A percentile compares a stretch with the other conserved stretches of the same genome.
Conservation (phyloP, 2,329 filamentous ascomycete genomes). For the Cercospora janseana region DNA sequence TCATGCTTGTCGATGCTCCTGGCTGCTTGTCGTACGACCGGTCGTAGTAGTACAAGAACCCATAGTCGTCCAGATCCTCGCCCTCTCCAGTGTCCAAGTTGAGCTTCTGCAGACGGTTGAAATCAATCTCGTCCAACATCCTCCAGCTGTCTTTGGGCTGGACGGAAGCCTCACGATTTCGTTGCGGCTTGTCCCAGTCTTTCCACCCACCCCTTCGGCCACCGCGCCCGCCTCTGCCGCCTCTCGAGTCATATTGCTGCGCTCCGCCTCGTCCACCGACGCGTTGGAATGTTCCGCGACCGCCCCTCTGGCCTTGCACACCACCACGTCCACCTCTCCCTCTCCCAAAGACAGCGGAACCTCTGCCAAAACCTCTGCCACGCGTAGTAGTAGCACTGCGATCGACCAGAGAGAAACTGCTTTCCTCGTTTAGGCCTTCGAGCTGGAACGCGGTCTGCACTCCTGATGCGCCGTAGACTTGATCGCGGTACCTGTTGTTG, state of each 20-base stretch:
- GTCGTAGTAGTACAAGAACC: constrained; percentile 98
- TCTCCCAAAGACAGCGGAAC: constrained; percentile 83
- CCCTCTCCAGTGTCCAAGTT: constrained; percentile 93
- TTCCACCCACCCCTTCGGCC: constrained; percentile 96
- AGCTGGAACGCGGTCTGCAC: constrained; percentile 76
- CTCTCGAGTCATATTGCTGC: constrained; percentile 68
- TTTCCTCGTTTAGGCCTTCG: constrained; percentile 83
- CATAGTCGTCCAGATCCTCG: constrained; percentile 92
- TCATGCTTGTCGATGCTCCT: constrained; percentile 78
- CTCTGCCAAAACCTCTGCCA: constrained; percentile 76
- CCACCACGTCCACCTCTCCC: constrained; percentile 70
- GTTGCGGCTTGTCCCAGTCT: constrained; percentile 96
- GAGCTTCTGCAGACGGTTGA: constrained; percentile 89
- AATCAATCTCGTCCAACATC: constrained; percentile 97
- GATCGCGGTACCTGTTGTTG: constrained; percentile 89
- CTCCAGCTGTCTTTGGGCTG: constrained; percentile 95
- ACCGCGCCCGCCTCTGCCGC: constrained; percentile 67
- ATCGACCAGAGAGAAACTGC: constrained; percentile 96
- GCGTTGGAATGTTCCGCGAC: constrained; percentile 71
- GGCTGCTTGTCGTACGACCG: constrained; percentile 90
- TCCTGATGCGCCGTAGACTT: constrained; percentile 91
- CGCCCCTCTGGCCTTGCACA: constrained; percentile 61
- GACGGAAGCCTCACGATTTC: constrained; percentile 93
- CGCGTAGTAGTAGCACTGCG: constrained; percentile 85
- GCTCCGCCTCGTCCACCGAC: constrained; percentile 66